Evolutionary conservation across 2,329 filamentous ascomycete species (phyloP).

Genomic region (Colletotrichum nymphaeae): DNA sequence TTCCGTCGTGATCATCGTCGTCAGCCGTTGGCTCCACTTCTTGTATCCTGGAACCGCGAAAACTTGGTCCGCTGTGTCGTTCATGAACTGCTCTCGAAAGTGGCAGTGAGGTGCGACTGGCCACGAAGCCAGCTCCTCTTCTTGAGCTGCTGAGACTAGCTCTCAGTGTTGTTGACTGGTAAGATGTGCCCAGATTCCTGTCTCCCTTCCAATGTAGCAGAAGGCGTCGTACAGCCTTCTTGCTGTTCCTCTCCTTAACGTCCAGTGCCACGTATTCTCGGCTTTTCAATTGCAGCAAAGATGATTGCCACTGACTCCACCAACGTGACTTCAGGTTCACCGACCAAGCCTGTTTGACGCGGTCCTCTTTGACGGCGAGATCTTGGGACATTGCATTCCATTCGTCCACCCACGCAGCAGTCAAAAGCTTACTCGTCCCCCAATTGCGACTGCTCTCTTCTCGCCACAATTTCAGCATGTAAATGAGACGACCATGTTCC

Average conservation of each 20-base stretch:
- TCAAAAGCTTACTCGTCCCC: conserved; percentile 18
- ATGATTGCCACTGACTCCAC: conserved; percentile 35
- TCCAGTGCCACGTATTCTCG: conserved; percentile 33
- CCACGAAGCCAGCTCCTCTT: not conserved
- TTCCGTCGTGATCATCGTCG: conserved; percentile 32
- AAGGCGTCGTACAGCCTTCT: conserved; percentile 27
- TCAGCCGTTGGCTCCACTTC: conserved; percentile 12
- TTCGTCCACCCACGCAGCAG: conserved; percentile 29
- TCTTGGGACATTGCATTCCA: conserved; percentile 32
- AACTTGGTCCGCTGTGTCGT: conserved; percentile 3
- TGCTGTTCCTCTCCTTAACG: conserved; percentile 32
- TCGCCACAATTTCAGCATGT: conserved; percentile 20
- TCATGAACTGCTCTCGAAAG: conserved; percentile 26
- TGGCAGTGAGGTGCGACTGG: conserved; percentile 8
- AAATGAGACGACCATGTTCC: not conserved
- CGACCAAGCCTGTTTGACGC: conserved; percentile 12
- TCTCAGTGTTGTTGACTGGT: conserved; percentile 1
- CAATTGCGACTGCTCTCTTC: conserved; percentile 14
- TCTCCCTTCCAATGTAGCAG: conserved; percentile 31
- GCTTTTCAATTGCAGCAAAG: conserved; percentile 34
- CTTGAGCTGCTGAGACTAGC: conserved; percentile 17
- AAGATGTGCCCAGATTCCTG: not conserved
- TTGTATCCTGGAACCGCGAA: conserved; percentile 15
- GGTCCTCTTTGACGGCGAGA: not conserved
- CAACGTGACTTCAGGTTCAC: conserved; percentile 23